Base-by-base conservation (phyloP, 75 land plant species). In the Pinus tabuliformis region DNA sequence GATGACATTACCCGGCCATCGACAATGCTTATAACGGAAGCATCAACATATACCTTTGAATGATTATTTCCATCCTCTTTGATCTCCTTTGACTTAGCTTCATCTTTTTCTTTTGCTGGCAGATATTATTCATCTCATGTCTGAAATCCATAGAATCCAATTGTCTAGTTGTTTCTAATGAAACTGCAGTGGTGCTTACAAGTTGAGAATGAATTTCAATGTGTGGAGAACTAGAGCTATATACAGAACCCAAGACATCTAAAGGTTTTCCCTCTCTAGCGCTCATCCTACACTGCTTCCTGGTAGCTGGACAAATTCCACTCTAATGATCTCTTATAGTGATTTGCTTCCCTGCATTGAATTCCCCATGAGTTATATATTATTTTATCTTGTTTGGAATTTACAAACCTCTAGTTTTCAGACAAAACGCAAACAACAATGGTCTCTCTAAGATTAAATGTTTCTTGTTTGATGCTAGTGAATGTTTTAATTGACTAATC, bases 351-450 rank as follows among this genome's bases (percentile, higher is more conserved):
- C 83, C 88, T 63, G 77, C 76, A 30, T 76, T 73, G 74, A 89
- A 60, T 75, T 89, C 95, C 82, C 78, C 83, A 9, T 97, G 99
- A 9, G 99, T 88, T 65, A 91, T 85, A 37, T 97, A 98, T 77
- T 91, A 92, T 56, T 91, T 83, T n/a, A 86, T 86, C 73, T 79
- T 92, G 78, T 86, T 86, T 54, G 87, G 87, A 22, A 85, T 78
- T 78, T 94, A 95, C 76, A 94, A 79, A 3, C 97, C 95, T 6
- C 92, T 89, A 21, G 98, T 95, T 68, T 85, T 86, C 83, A 97
- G 68, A 78, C 99, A 97, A 78, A 97, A 97, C 30, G 99, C 95
- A 88, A 92, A 92, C 91, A 91, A 86, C 16, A 86, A 82, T 24
- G 99, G 99, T 36, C 84, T 90, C 62, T 89, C 84, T 21, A 68